Evolutionary conservation across 768 basidiomycete genomes (phyloP).

Genomic region (Pleurotus citrinopileatus): DNA sequence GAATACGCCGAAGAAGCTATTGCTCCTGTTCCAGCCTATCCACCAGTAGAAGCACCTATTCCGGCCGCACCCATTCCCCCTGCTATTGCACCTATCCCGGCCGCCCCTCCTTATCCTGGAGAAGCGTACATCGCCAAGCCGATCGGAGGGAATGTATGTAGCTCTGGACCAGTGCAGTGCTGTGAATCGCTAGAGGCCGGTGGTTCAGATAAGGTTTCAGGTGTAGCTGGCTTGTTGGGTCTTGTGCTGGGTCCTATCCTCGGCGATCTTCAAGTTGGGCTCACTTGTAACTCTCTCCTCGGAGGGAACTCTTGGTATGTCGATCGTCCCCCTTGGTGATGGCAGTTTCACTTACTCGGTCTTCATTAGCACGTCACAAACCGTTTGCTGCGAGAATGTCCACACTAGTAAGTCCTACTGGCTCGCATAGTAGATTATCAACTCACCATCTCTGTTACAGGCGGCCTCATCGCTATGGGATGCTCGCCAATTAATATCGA

Average conservation of each 20-base stretch:
- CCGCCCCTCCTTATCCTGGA: not conserved
- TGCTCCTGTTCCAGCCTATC: not conserved
- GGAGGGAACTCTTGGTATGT: conserved; percentile 3
- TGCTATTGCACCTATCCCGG: not conserved
- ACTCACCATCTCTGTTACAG: not conserved
- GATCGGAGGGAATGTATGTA: not conserved
- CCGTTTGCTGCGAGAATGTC: conserved; percentile 8
- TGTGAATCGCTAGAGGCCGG: conserved; percentile 1
- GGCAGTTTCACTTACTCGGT: not conserved
- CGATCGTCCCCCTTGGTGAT: not conserved
- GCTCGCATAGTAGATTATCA: not conserved
- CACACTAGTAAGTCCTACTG: not conserved
- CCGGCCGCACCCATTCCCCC: not conserved
- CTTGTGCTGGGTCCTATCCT: not conserved
- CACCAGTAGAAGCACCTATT: not conserved
- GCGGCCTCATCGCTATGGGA: conserved; percentile 5
- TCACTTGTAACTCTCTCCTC: conserved; percentile 2
- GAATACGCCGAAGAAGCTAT: conserved; percentile 1
- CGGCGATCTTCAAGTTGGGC: conserved; percentile 3
- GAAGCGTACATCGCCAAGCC: not conserved
- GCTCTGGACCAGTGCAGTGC: conserved; percentile 6
- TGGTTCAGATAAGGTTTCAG: not conserved
- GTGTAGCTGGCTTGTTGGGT: not conserved
- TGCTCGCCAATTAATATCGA: conserved; percentile 3
- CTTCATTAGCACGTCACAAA: not conserved